Conservation (phyloP, 2,329 filamentous ascomycete genomes). For the Xylaria arbuscula region DNA sequence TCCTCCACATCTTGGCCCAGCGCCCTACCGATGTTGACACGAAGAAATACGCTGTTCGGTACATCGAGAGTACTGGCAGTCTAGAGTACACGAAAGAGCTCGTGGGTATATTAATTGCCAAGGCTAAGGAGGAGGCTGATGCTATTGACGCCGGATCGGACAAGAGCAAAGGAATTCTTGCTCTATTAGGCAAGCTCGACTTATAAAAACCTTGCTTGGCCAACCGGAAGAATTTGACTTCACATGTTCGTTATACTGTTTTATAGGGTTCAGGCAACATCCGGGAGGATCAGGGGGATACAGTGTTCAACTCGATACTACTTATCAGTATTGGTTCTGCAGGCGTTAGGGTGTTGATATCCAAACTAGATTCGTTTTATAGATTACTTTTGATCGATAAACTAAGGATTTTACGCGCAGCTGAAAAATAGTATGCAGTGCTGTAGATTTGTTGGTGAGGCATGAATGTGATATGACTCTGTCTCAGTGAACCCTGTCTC, state of each 20-base stretch:
- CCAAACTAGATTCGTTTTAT: conserved; percentile 22
- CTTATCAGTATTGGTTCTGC: conserved; percentile 17
- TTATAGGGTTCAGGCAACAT: conserved; percentile 15
- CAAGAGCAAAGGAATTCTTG: conserved; percentile 67
- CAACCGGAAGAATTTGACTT: background rate
- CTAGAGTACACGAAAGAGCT: conserved; percentile 86
- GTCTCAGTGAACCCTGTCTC: background rate
- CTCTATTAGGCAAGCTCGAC: conserved; percentile 75
- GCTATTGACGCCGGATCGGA: conserved; percentile 71
- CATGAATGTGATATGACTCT: background rate
- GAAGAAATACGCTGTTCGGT: conserved; percentile 90
- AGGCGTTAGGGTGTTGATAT: conserved; percentile 36
- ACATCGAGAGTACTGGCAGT: conserved; percentile 90
- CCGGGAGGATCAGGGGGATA: conserved; percentile 10
- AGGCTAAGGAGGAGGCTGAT: conserved; percentile 72
- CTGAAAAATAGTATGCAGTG: background rate
- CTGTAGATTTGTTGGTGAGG: background rate
- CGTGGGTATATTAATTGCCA: conserved; percentile 69
- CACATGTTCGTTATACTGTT: conserved; percentile 11
- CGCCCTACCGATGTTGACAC: conserved; percentile 88
- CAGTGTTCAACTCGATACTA: background rate
- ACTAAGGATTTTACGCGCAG: background rate
- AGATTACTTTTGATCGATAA: conserved; percentile 18
- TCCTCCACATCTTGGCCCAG: conserved; percentile 93
- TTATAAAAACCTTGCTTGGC: conserved; percentile 27